Evolutionary conservation across 1,284 basidiomycete species (phyloP), one percentile per base, ranked within the genome.

Genomic region (Taiwanofungus camphoratus): DNA sequence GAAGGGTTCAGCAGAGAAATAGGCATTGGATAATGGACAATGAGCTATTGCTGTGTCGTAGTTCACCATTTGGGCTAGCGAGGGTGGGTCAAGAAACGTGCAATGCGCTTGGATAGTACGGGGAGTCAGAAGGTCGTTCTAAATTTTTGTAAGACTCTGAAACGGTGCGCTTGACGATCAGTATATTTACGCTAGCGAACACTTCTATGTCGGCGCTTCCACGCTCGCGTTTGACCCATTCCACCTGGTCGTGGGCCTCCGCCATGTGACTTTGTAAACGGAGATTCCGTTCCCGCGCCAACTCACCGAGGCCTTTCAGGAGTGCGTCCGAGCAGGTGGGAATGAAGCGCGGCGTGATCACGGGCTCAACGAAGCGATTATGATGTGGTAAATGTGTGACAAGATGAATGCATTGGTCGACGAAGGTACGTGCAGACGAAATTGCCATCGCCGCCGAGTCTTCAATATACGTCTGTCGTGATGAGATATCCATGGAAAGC

Each of bases 21-120:
- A 93, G 1, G 77, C 74, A 55, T 92, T 92, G 0, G 87, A 91
- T 9, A 92, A 69, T 0, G 89, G 90, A 58, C 90, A 93, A 53
- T 91, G 87, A 0, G 89, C 87, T 19, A 92, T 69, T 2, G 85
- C 71, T 1, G 81, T 76, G 5, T 79, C 76, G 24, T 61, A 62
- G 3, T 55, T 52, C 2, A 69, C 66, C 8, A 92, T 65, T n/a
- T 68, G 70, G 0, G 63, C 54, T 12, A 89, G 68, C 20, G 78
- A 70, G 0, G 70, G 61, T 0, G 62, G 46, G 16, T 67, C 60
- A 19, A 90, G 71, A 62, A 83, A 89, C 1, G 90, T 92, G 62
- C 90, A 92, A 58, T 92, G 89, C 1, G 88, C 89, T 68, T 91
- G 87, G 9, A 92, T 62, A 0, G 86, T 84, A 8, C 73, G 70